These are phyloP conservation scores for Schwanniomyces vanrijiae DNA, from an alignment of 805 yeast genomes.

Conservation along the genomic window DNA sequence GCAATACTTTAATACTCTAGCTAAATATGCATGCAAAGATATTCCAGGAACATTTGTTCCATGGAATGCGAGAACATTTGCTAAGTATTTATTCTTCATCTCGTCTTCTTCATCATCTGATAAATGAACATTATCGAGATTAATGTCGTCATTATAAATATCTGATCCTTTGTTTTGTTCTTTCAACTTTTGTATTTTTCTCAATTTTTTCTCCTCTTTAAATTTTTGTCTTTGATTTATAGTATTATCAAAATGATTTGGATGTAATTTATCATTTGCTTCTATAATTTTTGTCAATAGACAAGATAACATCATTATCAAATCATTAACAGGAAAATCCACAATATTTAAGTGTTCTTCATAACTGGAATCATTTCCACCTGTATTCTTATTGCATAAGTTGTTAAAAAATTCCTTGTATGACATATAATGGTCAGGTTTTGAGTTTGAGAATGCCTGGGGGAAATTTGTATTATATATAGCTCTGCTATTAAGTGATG, in stretches of 20 bases:
- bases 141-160: constrained; percentile 7
- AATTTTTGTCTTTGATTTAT: constrained; percentile 38
- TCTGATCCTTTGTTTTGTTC: constrained; percentile 9
- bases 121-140: constrained; percentile 16
- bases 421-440: constrained; percentile 45
- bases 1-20: constrained; percentile 91
- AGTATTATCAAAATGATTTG: constrained; percentile 57
- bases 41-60: constrained; percentile 98
- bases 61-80: constrained; percentile 83
- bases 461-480: constrained; percentile 2
- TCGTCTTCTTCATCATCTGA: constrained; percentile 40
- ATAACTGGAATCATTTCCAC: constrained; percentile 9
- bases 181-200: constrained; percentile 20
- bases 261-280: constrained; percentile 82
- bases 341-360: constrained; percentile 72
- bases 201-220: constrained; percentile 33
- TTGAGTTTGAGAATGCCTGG: constrained; percentile 8
- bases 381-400: constrained; percentile 15
- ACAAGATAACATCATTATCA: constrained; percentile 82
- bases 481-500: constrained; percentile 4
- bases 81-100: constrained; percentile 52
- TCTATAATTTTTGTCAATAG: constrained; percentile 83
- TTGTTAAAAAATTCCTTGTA: constrained; percentile 39
- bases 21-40: constrained; percentile 81
- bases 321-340: constrained; percentile 76